Evolutionary conservation across 352 stramenopile species (phyloP).

Genomic region (Elongisporangium anandrum): DNA sequence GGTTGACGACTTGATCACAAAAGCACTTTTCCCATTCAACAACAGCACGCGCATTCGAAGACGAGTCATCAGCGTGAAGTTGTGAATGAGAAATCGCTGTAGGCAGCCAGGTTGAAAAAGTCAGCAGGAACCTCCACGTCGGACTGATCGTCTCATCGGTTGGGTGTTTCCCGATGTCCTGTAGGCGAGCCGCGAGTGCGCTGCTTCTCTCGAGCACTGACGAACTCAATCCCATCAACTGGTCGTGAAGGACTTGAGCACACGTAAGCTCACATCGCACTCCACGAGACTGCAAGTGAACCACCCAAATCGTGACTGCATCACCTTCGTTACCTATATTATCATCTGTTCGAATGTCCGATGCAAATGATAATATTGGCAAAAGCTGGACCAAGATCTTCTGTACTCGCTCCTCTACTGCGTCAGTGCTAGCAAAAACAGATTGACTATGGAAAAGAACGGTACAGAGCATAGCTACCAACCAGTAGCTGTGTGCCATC

Average conservation of each 20-base stretch:
- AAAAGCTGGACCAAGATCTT: background rate
- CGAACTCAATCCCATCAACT: background rate
- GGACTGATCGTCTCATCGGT: background rate
- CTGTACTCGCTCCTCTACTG: background rate
- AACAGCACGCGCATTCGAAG: background rate
- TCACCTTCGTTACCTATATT: background rate
- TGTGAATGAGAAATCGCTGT: background rate
- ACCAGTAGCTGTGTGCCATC: conserved; percentile 21
- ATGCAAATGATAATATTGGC: background rate
- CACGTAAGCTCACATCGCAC: background rate
- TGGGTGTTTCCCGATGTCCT: background rate
- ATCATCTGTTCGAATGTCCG: background rate
- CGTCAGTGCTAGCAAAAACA: background rate
- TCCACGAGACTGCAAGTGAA: background rate
- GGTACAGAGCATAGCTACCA: conserved; percentile 36
- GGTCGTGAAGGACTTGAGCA: background rate
- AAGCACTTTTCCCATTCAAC: background rate
- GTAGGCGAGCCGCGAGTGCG: background rate
- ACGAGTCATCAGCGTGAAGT: background rate
- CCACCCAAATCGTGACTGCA: background rate
- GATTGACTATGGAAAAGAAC: conserved; percentile 19
- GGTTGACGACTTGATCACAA: conserved; percentile 25
- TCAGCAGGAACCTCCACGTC: background rate
- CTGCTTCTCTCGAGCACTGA: background rate
- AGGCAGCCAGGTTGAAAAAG: background rate